phyloP scores from a whole-genome alignment of 225 moss, liverwort and hornwort species.

The Straminergon stramineum region DNA sequence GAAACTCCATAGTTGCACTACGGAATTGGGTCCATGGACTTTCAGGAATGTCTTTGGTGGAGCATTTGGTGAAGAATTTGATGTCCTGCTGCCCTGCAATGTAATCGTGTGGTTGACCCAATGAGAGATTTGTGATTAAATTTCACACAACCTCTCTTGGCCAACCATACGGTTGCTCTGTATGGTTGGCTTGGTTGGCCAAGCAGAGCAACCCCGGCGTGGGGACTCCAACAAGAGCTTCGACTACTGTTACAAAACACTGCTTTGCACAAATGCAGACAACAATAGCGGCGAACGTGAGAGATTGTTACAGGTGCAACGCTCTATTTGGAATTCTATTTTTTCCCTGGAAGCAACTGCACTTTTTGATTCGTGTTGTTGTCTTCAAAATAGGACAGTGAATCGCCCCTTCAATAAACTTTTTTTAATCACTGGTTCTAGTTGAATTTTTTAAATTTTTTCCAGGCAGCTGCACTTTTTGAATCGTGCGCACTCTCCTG shows the following conservation, averaged over 20 bases:
- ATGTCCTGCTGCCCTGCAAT: background rate
- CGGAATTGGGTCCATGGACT: background rate
- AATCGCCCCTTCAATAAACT: background rate
- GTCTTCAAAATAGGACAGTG: background rate
- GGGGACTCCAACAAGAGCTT: background rate
- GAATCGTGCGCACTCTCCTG: background rate
- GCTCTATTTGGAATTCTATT: no score
- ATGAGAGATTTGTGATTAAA: background rate
- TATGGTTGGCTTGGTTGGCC: background rate
- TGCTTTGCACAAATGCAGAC: background rate
- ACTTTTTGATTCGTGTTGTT: background rate
- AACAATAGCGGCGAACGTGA: background rate
- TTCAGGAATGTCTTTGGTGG: accelerated
- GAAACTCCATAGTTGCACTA: background rate
- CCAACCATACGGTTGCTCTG: background rate
- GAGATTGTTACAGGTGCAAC: background rate
- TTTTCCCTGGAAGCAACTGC: background rate
- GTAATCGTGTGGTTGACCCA: background rate
- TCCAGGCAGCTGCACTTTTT: background rate
- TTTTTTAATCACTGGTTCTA: no score
- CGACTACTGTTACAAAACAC: no score
- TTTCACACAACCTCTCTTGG: background rate
- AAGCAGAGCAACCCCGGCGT: no score
- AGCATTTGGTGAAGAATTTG: background rate
- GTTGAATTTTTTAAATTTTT: no score